Evolutionary conservation across 192 early-diverging fungal genomes (phyloP).

Genomic region (Geranomyces variabilis): DNA sequence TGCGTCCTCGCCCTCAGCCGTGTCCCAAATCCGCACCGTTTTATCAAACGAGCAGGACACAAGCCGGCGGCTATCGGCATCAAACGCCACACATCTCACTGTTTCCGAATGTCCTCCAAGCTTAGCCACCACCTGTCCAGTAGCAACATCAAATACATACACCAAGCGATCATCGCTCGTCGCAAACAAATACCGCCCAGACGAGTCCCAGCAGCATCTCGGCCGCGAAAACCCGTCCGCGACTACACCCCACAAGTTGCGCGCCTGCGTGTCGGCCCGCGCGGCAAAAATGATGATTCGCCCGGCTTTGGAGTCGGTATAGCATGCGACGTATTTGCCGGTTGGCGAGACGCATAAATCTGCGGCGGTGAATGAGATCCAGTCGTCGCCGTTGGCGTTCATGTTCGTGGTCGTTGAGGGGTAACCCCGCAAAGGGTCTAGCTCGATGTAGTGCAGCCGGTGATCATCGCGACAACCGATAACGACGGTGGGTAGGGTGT

Average conservation of each 20-base stretch:
- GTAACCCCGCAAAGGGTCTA: conserved; percentile 33
- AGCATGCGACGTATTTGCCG: conserved; percentile 59
- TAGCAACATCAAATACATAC: conserved; percentile 54
- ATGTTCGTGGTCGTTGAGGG: conserved; percentile 55
- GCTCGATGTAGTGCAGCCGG: conserved; percentile 69
- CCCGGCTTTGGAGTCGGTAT: conserved; percentile 71
- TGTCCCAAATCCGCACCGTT: conserved; percentile 57
- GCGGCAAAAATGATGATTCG: conserved; percentile 64
- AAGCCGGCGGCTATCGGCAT: conserved; percentile 39
- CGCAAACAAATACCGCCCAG: conserved; percentile 66
- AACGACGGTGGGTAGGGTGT: conserved; percentile 42
- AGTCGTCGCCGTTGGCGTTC: conserved; percentile 79
- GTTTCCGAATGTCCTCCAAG: conserved; percentile 61
- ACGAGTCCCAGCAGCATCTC: conserved; percentile 62
- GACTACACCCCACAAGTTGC: conserved; percentile 66
- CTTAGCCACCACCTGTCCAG: conserved; percentile 49
- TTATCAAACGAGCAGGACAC: conserved; percentile 67
- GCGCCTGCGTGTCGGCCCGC: conserved; percentile 46
- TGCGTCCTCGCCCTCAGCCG: conserved; percentile 10
- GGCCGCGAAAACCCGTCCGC: conserved; percentile 69
- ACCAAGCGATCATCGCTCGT: conserved; percentile 65
- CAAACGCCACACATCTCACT: conserved; percentile 57
- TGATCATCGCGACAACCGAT: conserved; percentile 73
- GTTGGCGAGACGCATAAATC: conserved; percentile 59
- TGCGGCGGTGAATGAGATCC: conserved; percentile 83